These are phyloP conservation scores for Fusarium mexicanum DNA, from an alignment of 2,329 filamentous ascomycete species.

Conservation along the genomic window DNA sequence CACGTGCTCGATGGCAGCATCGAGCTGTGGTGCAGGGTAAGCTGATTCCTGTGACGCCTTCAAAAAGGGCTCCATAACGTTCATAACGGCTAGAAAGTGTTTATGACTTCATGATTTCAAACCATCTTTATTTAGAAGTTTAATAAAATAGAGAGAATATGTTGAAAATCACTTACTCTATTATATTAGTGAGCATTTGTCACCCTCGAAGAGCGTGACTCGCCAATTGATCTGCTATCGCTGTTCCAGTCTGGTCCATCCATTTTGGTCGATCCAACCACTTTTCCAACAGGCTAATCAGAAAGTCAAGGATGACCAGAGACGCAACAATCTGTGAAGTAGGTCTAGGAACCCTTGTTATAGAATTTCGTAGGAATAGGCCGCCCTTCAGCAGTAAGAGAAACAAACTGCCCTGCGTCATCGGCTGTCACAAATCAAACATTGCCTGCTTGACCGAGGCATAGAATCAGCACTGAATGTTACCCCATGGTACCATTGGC, in stretches of 20 bases:
- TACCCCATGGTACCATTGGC: not conserved
- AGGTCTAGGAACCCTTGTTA: not conserved
- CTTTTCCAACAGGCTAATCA: not conserved
- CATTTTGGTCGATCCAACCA: not conserved
- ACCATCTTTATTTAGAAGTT: too few species aligned
- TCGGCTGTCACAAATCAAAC: conserved; percentile 20
- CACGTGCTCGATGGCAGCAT: not conserved
- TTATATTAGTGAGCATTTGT: not conserved
- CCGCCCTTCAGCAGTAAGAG: not conserved
- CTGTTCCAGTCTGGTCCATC: not conserved
- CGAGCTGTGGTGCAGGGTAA: conserved; percentile 16
- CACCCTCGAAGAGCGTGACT: not conserved
- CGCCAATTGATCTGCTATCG: too few species aligned
- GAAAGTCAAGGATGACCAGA: not conserved
- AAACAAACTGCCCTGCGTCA: not conserved
- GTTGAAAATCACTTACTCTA: rapidly evolving
- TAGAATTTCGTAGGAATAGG: not conserved
- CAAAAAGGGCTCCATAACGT: not conserved
- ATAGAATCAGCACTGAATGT: not conserved
- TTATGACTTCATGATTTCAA: not conserved
- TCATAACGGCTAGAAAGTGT: not conserved
- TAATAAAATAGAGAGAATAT: too few species aligned
- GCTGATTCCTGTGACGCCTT: not conserved
- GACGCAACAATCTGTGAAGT: not conserved
- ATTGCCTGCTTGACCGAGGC: not conserved